A percentile compares a stretch with the other conserved stretches of the same genome.
Conservation (phyloP, 345 rosid species). For the Lepidium africanum region DNA sequence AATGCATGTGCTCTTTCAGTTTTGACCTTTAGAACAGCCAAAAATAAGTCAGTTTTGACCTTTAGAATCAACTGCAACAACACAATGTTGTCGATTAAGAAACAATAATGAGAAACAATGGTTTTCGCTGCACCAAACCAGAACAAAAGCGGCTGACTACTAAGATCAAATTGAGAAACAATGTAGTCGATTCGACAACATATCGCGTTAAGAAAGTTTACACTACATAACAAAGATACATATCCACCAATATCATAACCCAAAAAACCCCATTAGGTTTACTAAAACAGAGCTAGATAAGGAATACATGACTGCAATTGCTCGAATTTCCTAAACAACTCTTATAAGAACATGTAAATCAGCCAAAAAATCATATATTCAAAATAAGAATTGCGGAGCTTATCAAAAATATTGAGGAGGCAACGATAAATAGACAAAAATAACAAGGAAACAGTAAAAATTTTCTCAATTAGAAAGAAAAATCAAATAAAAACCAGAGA, state of each 20-base stretch:
- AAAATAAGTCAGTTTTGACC: conserved; percentile 13
- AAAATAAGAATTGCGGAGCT: background rate
- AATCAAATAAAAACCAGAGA: too few species aligned
- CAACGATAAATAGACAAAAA: too few species aligned
- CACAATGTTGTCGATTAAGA: too few species aligned
- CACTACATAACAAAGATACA: background rate
- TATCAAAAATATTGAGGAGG: too few species aligned
- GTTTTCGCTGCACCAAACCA: conserved; percentile 55
- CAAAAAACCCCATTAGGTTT: background rate
- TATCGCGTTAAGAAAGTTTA: background rate
- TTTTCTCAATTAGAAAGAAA: too few species aligned
- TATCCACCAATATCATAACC: background rate
- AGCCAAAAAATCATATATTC: conserved; percentile 11
- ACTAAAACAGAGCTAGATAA: background rate
- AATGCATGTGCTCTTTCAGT: conserved; percentile 93
- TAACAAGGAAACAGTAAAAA: too few species aligned
- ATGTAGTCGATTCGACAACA: background rate
- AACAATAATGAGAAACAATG: too few species aligned
- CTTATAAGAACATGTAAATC: background rate
- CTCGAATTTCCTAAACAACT: background rate
- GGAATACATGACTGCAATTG: background rate
- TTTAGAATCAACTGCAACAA: too few species aligned
- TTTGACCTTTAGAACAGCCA: conserved; percentile 45
- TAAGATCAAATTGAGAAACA: background rate
- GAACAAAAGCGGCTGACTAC: background rate